Base-by-base conservation (phyloP, 192 early-diverging fungal genomes). In the Kappamyces sp. region DNA sequence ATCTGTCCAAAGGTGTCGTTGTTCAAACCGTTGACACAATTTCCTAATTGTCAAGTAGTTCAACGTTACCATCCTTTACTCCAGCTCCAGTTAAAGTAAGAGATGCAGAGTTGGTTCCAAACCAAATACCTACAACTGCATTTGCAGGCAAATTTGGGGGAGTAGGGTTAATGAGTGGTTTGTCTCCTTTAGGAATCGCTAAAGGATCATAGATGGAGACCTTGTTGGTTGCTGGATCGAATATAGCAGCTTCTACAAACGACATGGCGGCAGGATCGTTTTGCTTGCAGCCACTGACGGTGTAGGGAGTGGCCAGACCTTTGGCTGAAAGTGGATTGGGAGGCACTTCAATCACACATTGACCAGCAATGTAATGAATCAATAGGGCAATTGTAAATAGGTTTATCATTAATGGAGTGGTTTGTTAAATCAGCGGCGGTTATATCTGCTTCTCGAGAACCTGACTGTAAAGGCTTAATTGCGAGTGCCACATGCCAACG, bases 141-240 rank as follows among this genome's bases (percentile, higher is more conserved):
- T 62, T 63, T 12, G 64, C 41, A 34, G 72, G 66, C 36, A 73
- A 61, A 15, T 35, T 73, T 1, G 65, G 64, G 8, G 52, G 47
- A 36, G 61, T 61, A 32, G 72, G 72, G 6, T 59, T 57, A 14
- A 72, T 51, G 15, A 40, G 53, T 12, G 59, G 54, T 30, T 45
- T 45, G 39, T 65, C 48, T 34, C 72, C 72, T 9, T 58, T 55
- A 54, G 64, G 71, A 30, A 73, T 54, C 14, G 71, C 50, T 3
- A 73, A 60, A 1, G 72, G 72, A 38, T 59, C 54, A 47, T 73
- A 73, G 5, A 67, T 61, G 9, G 47, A 62, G 41, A 73, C 45
- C 33, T 52, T 12, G 2, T 67, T 65, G 2, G 59, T 73, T 5
- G 50, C 50, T n/a, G 63, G 41, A 39, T 67, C 68, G 32, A 73